Evolutionary conservation across 225 moss, liverwort and hornwort species (phyloP), one percentile per base, ranked within the genome.

Genomic region (Lunularia cruciata): DNA sequence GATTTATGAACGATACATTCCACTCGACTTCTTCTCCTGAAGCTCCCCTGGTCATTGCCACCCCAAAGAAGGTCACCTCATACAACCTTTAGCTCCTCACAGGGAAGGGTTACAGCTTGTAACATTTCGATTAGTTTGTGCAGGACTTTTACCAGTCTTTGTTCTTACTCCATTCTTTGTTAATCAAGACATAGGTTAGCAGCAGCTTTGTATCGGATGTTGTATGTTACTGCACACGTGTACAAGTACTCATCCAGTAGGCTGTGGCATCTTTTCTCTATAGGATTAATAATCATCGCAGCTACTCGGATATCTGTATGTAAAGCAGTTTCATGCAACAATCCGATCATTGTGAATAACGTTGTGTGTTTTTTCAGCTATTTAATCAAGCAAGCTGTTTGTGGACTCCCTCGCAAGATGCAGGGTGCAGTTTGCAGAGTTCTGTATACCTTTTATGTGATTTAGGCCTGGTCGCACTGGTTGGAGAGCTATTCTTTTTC

Each of bases 1-100:
- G 73, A 68, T 98, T 98, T 70, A 93, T 98, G 96, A 90, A 98
- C 73, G 93, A 98, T 39, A 89, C 76, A 64, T 91, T 87, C 36
- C 78, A 87, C 38, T 78, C 79, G 15, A 48, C 83, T 11, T 77
- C 82, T 49, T 79, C 85, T 22, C 78, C 82, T 45, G 96, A 92
- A 72, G 93, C 93, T 23, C 90, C 96, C 19, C 59, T 93, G 73
- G 91, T 98, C 39, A 89, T 98, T 57, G 96, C 93, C 19, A 98
- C 96, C 22, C 87, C 89, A 0, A 87, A 89, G 74, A 91, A 89
- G 36, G 76, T 93, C 42, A 87, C 86, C 37, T 98, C 93, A 35
- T 98, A 93, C 81, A 88, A 93, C 68, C 36, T 87, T n/a, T 73
- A 65, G 62, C 39, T 30, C 15, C 35, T 27, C 2, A 16, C 2